Percentiles rank a stretch among this genome's conserved stretches.
Evolutionary conservation across 1,284 basidiomycete genomes (phyloP).

Genomic region (Cystodermella granulosa): DNA sequence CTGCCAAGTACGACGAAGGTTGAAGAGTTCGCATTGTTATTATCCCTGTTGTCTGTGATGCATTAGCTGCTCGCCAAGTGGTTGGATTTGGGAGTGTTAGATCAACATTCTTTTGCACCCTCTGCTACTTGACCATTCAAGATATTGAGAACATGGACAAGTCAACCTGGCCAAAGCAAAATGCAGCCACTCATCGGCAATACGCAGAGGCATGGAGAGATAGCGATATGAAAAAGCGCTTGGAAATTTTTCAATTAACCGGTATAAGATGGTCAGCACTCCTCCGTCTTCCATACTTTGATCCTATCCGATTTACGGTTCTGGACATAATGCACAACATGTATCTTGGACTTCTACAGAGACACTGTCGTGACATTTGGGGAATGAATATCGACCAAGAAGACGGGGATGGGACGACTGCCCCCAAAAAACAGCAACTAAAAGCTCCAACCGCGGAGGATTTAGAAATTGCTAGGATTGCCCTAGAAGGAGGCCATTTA

Average conservation of each 20-base stretch:
- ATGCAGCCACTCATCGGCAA: no score
- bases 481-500: no score
- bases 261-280: constrained; percentile 38
- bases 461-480: no score
- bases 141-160: no score
- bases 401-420: no score
- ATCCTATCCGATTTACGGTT: constrained; percentile 26
- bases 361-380: no score
- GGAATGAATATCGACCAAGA: no score
- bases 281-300: constrained; percentile 38
- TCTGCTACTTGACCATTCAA: constrained; percentile 20
- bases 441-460: no score
- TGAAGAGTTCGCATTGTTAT: constrained; percentile 17
- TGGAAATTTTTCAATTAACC: not conserved
- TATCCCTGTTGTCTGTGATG: constrained; percentile 28
- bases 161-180: no score
- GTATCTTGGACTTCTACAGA: constrained; percentile 27
- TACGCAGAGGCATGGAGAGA: no score
- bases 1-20: constrained; percentile 16
- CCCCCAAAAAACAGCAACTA: no score
- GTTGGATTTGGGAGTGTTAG: constrained; percentile 16
- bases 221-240: no score
- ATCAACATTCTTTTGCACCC: constrained; percentile 22
- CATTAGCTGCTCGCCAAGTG: constrained; percentile 22
- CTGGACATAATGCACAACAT: constrained; percentile 40